Conservation (phyloP, 108 stramenopile species). For the Epipyxis sp. region DNA sequence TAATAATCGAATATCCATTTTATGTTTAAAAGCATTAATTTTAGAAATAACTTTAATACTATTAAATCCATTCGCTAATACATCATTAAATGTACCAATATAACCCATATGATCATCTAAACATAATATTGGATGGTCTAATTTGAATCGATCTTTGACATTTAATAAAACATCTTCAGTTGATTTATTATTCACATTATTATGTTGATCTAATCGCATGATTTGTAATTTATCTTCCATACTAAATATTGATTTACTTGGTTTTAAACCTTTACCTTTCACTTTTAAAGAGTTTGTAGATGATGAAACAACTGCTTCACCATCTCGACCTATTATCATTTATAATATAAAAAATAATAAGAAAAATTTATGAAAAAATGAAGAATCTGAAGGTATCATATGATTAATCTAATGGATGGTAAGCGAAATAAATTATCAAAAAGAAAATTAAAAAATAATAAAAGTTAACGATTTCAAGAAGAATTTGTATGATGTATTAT, state of each 20-base stretch:
- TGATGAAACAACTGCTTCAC: background rate
- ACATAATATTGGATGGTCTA: background rate
- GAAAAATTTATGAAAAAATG: too few relatives aligned
- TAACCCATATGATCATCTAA: too few relatives aligned
- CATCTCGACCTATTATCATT: background rate
- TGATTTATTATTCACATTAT: too few relatives aligned
- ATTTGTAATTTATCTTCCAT: constrained; percentile 17
- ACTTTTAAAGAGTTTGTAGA: background rate
- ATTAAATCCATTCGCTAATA: background rate
- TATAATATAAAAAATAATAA: too few relatives aligned
- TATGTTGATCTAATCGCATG: background rate
- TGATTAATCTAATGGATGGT: too few relatives aligned
- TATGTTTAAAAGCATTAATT: background rate
- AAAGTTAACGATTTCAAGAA: too few relatives aligned
- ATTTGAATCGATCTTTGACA: background rate
- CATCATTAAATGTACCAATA: background rate
- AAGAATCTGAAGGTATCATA: too few relatives aligned
- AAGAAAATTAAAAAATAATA: too few relatives aligned
- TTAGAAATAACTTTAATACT: constrained; percentile 16
- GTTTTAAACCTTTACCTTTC: background rate
- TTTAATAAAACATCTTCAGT: too few relatives aligned
- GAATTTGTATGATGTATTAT: too few relatives aligned
- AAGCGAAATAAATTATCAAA: too few relatives aligned
- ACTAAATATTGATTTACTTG: background rate
- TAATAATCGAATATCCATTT: constrained; percentile 7